These are phyloP conservation scores for Scheffersomyces illinoinensis DNA, from an alignment of 1,139 yeast species.

Conservation along the genomic window DNA sequence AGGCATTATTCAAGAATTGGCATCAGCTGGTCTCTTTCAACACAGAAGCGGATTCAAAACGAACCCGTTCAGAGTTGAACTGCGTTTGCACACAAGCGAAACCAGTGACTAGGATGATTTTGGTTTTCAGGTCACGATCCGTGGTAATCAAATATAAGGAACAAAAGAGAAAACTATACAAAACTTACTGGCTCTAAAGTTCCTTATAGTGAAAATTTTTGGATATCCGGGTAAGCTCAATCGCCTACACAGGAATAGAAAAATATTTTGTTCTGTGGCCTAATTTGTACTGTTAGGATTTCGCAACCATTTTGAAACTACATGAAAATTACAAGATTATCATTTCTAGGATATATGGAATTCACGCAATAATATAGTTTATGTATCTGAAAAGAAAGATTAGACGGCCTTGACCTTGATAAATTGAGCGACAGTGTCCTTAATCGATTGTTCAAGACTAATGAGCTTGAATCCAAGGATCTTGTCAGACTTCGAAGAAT, in stretches of 20 bases:
- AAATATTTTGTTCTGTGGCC: neutral
- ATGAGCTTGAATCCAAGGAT: slow-evolving; percentile 18
- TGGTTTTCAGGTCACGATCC: slow-evolving; percentile 38
- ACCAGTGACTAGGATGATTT: slow-evolving; percentile 26
- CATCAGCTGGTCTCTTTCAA: slow-evolving; percentile 8
- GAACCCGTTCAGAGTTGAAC: slow-evolving; percentile 12
- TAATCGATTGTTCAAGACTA: slow-evolving; percentile 14
- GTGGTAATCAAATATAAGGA: slow-evolving; percentile 45
- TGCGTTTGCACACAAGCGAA: slow-evolving; percentile 7
- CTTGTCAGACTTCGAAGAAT: slow-evolving; percentile 13
- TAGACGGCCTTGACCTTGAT: slow-evolving; percentile 16
- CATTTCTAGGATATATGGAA: neutral
- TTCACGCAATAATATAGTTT: slow-evolving; percentile 1
- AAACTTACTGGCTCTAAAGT: neutral
- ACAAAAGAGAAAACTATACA: slow-evolving; percentile 16
- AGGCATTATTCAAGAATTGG: slow-evolving; percentile 8
- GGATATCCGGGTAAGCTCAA: neutral
- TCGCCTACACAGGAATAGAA: neutral
- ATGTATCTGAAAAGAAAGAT: slow-evolving; percentile 1
- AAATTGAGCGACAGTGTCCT: slow-evolving; percentile 19
- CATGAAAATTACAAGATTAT: neutral
- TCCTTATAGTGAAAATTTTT: neutral
- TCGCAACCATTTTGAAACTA: neutral
- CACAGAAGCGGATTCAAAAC: slow-evolving; percentile 19
- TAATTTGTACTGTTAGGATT: neutral